Evolutionary conservation across 257 asterid species (phyloP).

Genomic region (Fraxinus quadrangulata): DNA sequence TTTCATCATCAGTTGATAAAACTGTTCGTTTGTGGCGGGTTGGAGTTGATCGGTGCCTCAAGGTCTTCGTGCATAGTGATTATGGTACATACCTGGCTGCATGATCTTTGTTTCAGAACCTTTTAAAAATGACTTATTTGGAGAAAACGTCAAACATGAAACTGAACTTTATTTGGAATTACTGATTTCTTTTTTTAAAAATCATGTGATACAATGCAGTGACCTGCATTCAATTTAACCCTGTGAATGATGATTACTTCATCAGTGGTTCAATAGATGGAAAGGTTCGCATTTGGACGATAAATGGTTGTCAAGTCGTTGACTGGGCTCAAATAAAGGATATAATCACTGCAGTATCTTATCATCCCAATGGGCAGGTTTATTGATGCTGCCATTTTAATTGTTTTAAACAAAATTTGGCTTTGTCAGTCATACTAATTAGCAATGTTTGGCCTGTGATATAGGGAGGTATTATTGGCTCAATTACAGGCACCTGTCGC

Average conservation of each 20-base stretch:
- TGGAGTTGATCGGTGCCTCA: constrained; percentile 71
- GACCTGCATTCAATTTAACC: constrained; percentile 81
- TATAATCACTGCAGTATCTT: constrained; percentile 85
- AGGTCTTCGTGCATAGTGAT: constrained; percentile 71
- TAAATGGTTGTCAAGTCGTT: constrained; percentile 69
- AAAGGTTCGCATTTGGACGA: constrained; percentile 85
- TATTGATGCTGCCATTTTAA: constrained; percentile 19
- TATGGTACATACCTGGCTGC: constrained; percentile 54
- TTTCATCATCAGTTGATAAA: constrained; percentile 85
- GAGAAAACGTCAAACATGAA: neutral
- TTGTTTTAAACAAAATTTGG: neutral
- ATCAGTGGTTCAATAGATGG: constrained; percentile 97
- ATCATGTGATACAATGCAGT: constrained; percentile 52
- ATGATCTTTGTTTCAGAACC: neutral
- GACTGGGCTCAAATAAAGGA: constrained; percentile 83
- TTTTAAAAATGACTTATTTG: neutral
- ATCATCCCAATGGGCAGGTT: constrained; percentile 85
- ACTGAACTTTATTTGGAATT: constrained; percentile 9
- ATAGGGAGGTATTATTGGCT: constrained; percentile 85
- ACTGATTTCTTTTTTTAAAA: constrained; percentile 18
- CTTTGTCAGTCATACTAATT: constrained; percentile 1
- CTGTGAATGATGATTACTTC: constrained; percentile 71
- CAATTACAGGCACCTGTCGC: constrained; percentile 69
- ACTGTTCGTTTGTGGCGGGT: constrained; percentile 93
- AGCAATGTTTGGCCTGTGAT: constrained; percentile 22